phyloP scores from a whole-genome alignment of 805 yeast species.

The Monosporozyma solicola region DNA sequence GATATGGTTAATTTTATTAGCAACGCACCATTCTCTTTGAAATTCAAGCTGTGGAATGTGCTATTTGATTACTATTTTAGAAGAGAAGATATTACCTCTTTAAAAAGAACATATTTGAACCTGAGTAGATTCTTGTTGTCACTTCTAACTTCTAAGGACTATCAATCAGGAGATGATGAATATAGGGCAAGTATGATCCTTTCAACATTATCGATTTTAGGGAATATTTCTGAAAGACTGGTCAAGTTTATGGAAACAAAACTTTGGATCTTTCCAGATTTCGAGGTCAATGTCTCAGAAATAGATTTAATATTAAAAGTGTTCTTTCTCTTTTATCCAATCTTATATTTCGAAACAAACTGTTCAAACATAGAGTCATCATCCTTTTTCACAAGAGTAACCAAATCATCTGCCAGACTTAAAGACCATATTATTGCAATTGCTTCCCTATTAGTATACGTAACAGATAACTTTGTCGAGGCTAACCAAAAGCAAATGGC shows the following conservation, averaged over 20 bases:
- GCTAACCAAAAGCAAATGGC: not conserved
- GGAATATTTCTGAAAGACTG: constrained; percentile 38
- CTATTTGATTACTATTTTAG: constrained; percentile 48
- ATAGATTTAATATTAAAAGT: constrained; percentile 20
- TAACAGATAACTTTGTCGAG: not conserved
- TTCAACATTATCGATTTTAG: constrained; percentile 32
- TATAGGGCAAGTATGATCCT: constrained; percentile 41
- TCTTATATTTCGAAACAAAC: constrained; percentile 43
- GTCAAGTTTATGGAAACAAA: constrained; percentile 19
- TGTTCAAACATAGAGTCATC: constrained; percentile 33
- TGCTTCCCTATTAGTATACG: not conserved
- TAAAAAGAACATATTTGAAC: constrained; percentile 42
- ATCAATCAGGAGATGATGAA: constrained; percentile 32
- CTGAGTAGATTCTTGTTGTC: constrained; percentile 39
- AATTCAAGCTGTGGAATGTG: constrained; percentile 66
- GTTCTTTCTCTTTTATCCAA: constrained; percentile 39
- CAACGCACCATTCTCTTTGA: constrained; percentile 55
- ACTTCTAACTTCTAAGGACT: constrained; percentile 28
- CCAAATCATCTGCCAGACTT: constrained; percentile 35
- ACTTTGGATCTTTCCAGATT: constrained; percentile 30
- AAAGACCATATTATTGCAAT: constrained; percentile 35
- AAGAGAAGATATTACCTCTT: constrained; percentile 25
- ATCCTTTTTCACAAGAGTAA: constrained; percentile 38
- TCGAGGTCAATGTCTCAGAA: constrained; percentile 1
- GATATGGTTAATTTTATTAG: constrained; percentile 56